These are phyloP conservation scores for Aspergillus sclerotioniger DNA, from an alignment of 495 filamentous ascomycete genomes.

Conservation along the genomic window DNA sequence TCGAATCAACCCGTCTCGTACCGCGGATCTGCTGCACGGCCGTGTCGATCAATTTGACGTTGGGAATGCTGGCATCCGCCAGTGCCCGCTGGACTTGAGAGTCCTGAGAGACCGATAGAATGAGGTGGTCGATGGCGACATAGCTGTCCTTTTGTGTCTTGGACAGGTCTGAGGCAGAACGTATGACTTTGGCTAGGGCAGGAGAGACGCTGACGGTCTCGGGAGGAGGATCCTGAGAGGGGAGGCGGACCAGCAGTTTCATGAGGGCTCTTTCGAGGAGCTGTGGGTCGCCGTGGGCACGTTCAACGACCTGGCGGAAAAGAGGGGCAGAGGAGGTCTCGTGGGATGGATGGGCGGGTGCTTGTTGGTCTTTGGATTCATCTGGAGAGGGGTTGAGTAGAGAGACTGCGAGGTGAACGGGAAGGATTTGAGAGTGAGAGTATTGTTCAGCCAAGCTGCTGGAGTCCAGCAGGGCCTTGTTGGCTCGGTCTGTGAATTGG, in stretches of 20 bases:
- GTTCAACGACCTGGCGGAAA: slow-evolving; percentile 90
- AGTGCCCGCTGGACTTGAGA: slow-evolving; percentile 66
- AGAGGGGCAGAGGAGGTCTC: slow-evolving; percentile 60
- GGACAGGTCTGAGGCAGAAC: slow-evolving; percentile 82
- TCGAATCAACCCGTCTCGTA: slow-evolving; percentile 87
- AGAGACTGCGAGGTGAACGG: slow-evolving; percentile 83
- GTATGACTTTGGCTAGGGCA: slow-evolving; percentile 73
- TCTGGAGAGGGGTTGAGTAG: slow-evolving; percentile 83
- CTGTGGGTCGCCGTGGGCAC: slow-evolving; percentile 89
- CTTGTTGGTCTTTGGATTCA: slow-evolving; percentile 71
- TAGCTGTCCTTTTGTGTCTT: slow-evolving; percentile 95
- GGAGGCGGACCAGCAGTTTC: slow-evolving; percentile 84
- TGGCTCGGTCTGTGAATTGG: slow-evolving; percentile 88
- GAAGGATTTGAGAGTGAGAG: slow-evolving; percentile 82
- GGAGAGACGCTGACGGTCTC: slow-evolving; percentile 80
- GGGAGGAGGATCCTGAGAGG: slow-evolving; percentile 91
- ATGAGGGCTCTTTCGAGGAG: slow-evolving; percentile 83
- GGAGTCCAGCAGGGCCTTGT: slow-evolving; percentile 83
- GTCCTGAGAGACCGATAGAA: slow-evolving; percentile 79
- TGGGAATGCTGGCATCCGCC: slow-evolving; percentile 86
- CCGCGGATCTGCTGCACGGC: slow-evolving; percentile 88
- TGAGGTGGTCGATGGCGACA: slow-evolving; percentile 92
- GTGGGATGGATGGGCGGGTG: slow-evolving; percentile 57
- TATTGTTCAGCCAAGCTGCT: slow-evolving; percentile 81
- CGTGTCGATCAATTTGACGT: slow-evolving; percentile 81